Conservation (phyloP, 2,329 filamentous ascomycete genomes). For the Zalaria sp. region DNA sequence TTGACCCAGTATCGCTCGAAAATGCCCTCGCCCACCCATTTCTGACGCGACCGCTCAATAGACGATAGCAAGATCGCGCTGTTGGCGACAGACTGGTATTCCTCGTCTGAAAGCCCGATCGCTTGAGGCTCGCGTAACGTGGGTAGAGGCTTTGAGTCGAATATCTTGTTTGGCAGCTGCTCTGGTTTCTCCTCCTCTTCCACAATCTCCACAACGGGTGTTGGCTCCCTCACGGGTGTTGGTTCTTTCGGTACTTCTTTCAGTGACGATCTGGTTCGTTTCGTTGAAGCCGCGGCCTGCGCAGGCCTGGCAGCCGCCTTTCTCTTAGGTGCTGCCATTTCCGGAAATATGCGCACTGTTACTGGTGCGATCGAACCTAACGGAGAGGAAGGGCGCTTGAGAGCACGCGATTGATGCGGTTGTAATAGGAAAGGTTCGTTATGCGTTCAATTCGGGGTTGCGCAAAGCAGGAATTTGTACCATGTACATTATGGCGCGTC, state of each 20-base stretch:
- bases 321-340: too few species aligned
- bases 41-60: constrained; percentile 55
- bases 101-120: constrained; percentile 44
- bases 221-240: constrained; percentile 3
- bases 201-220: constrained; percentile 8
- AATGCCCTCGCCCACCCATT: constrained; percentile 54
- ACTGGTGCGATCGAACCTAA: too few species aligned
- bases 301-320: too few species aligned
- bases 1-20: constrained; percentile 72
- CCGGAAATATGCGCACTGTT: too few species aligned
- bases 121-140: constrained; percentile 55
- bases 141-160: constrained; percentile 54
- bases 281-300: too few species aligned
- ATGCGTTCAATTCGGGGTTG: too few species aligned
- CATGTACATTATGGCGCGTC: too few species aligned
- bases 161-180: constrained; percentile 46
- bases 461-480: too few species aligned
- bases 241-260: not conserved
- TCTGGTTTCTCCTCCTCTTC: constrained; percentile 12
- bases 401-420: too few species aligned
- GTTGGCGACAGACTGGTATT: constrained; percentile 58
- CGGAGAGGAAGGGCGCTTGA: too few species aligned
- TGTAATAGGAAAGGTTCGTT: too few species aligned
- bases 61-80: constrained; percentile 66
- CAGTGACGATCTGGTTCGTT: not conserved